Evolutionary conservation across 306 rosid species (phyloP).

Genomic region (Cajanus cajan): DNA sequence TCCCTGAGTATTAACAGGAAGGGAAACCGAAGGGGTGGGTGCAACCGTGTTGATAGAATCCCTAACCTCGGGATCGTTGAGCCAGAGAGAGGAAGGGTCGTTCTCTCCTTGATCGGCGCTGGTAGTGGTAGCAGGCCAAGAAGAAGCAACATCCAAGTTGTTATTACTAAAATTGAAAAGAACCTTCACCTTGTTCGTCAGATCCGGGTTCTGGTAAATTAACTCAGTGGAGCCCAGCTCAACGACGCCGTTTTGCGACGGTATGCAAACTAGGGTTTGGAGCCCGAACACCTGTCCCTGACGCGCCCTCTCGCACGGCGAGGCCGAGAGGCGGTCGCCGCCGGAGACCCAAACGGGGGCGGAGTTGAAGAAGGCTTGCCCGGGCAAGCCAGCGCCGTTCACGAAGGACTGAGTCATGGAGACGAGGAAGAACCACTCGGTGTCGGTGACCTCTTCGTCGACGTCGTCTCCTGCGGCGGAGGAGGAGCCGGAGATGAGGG

Average conservation of each 20-base stretch:
- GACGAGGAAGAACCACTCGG: constrained; percentile 92
- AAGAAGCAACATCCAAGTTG: constrained; percentile 48
- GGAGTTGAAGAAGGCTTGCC: constrained; percentile 61
- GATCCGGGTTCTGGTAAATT: constrained; percentile 68
- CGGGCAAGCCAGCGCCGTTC: constrained; percentile 66
- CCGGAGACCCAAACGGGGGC: constrained; percentile 77
- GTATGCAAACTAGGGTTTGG: constrained; percentile 76
- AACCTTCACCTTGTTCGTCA: constrained; percentile 68
- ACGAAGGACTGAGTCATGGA: constrained; percentile 91
- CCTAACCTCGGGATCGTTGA: constrained; percentile 62
- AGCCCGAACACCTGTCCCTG: constrained; percentile 68
- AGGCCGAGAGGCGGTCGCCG: constrained; percentile 40
- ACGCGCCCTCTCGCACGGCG: constrained; percentile 70
- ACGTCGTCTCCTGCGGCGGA: constrained; percentile 46
- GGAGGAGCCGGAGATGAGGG: constrained; percentile 73
- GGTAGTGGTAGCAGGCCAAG: constrained; percentile 53
- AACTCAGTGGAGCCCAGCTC: constrained; percentile 79
- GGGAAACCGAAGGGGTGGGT: constrained; percentile 1
- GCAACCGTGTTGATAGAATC: constrained; percentile 41
- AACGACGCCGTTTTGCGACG: constrained; percentile 75
- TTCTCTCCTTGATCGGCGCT: constrained; percentile 72
- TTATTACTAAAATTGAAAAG: constrained; percentile 72
- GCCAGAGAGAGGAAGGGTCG: constrained; percentile 85
- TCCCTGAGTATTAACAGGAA: constrained; percentile 25
- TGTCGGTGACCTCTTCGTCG: constrained; percentile 89